Percentiles rank a stretch among this genome's conserved stretches.
phyloP scores from a whole-genome alignment of 495 filamentous ascomycete species.

The Friedmanniomyces simplex region DNA sequence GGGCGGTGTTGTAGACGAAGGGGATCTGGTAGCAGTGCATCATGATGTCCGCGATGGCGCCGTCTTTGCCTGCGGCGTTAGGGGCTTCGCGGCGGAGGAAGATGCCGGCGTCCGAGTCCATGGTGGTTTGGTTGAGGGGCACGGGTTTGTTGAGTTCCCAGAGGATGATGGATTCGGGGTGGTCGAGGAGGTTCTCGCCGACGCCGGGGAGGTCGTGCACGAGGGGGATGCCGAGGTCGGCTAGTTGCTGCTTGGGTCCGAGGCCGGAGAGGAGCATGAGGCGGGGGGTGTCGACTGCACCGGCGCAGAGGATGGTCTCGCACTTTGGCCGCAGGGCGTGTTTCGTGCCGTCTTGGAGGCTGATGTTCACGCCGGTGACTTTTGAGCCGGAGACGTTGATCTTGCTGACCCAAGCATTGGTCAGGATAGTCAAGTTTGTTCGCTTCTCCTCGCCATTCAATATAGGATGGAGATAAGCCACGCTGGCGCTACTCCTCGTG shows the following conservation, averaged over 20 bases:
- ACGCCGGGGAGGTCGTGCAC: conserved; percentile 65
- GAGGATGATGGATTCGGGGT: conserved; percentile 70
- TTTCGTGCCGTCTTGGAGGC: conserved; percentile 52
- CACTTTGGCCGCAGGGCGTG: conserved; percentile 49
- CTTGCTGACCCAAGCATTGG: conserved; percentile 67
- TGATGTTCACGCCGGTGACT: conserved; percentile 57
- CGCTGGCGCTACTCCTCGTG: conserved; percentile 64
- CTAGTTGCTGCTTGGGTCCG: conserved; percentile 56
- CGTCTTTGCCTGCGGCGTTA: conserved; percentile 52
- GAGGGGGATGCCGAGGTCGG: conserved; percentile 54
- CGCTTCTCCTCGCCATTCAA: conserved; percentile 63
- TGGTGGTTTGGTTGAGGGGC: conserved; percentile 65
- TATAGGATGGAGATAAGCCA: conserved; percentile 82
- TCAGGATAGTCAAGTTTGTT: conserved; percentile 68
- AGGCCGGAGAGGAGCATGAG: conserved; percentile 69
- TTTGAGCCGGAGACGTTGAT: conserved; percentile 52
- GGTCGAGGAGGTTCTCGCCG: conserved; percentile 69
- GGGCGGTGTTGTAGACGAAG: conserved; percentile 45
- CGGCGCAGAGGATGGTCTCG: conserved; percentile 69
- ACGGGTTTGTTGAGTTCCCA: conserved; percentile 74
- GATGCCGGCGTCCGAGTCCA: conserved; percentile 77
- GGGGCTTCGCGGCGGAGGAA: conserved; percentile 63
- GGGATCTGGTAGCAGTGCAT: conserved; percentile 91
- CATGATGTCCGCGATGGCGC: conserved; percentile 68
- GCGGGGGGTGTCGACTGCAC: conserved; percentile 65